phyloP scores from a whole-genome alignment of 2,329 filamentous ascomycete genomes.

The Metarhizium album region DNA sequence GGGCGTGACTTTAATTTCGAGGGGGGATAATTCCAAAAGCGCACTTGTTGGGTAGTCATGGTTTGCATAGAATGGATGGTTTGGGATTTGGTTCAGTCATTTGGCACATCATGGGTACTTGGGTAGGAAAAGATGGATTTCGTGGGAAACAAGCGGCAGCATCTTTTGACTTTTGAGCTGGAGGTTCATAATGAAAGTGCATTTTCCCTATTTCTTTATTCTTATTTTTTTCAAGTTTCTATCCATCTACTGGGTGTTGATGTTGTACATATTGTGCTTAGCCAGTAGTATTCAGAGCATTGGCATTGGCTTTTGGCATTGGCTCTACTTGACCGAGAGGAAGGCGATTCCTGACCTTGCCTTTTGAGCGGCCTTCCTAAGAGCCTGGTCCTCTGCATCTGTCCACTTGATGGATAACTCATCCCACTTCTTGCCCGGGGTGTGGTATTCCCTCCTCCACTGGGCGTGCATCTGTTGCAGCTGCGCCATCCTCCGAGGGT shows the following conservation, averaged over 20 bases:
- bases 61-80: neutral
- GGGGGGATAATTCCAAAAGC: neutral
- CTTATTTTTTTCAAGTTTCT: neutral
- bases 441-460: slow-evolving; percentile 55
- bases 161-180: neutral
- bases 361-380: slow-evolving; percentile 43
- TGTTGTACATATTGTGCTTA: neutral
- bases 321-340: slow-evolving; percentile 47
- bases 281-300: neutral
- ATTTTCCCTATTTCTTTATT: neutral
- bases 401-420: slow-evolving; percentile 58
- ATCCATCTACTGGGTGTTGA: neutral
- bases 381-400: slow-evolving; percentile 51
- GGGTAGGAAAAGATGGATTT: neutral
- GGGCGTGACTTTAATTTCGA: neutral
- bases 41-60: neutral
- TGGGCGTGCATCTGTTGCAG: slow-evolving; percentile 49
- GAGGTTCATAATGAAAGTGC: neutral
- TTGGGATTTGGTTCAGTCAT: neutral
- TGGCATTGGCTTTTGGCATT: neutral
- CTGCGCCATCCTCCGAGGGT: slow-evolving; percentile 54
- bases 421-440: slow-evolving; percentile 54
- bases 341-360: slow-evolving; percentile 56
- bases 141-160: neutral
- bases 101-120: neutral